A percentile compares a stretch with the other conserved stretches of the same genome.
These are phyloP conservation scores for Monilinia fructicola DNA, from an alignment of 2,329 filamentous ascomycete genomes.

Conservation along the genomic window DNA sequence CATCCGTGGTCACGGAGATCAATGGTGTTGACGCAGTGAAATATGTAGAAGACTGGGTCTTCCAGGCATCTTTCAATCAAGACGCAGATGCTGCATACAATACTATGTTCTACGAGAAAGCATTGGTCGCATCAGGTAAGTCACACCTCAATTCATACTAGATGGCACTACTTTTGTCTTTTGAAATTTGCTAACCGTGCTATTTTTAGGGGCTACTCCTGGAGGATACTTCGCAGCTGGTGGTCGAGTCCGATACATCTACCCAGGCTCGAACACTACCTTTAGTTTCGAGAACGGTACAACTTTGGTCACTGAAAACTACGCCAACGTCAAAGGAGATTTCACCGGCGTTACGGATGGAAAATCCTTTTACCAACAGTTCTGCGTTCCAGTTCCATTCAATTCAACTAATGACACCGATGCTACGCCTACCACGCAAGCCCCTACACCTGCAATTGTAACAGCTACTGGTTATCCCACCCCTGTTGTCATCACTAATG, in stretches of 20 bases:
- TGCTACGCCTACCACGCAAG: neutral
- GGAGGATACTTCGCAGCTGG: conserved; percentile 44
- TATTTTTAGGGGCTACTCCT: conserved; percentile 4
- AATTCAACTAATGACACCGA: too few species aligned
- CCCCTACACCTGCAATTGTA: conserved; percentile 23
- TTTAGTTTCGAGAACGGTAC: conserved; percentile 46
- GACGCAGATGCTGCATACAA: conserved; percentile 47
- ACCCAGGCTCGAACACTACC: conserved; percentile 44
- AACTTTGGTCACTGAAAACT: conserved; percentile 39
- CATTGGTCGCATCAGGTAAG: conserved; percentile 30
- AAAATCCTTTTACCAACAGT: conserved; percentile 35
- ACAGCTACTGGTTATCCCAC: conserved; percentile 35
- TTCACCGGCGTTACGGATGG: conserved; percentile 39
- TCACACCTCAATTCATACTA: neutral
- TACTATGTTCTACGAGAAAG: conserved; percentile 44
- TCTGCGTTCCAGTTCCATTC: conserved; percentile 27
- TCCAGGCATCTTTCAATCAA: conserved; percentile 42
- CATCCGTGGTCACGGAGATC: conserved; percentile 53
- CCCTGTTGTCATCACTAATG: conserved; percentile 33
- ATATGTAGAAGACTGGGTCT: conserved; percentile 49
- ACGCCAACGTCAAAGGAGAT: conserved; percentile 42
- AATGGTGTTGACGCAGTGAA: conserved; percentile 55
- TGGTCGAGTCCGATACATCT: conserved; percentile 42
- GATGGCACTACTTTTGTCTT: neutral
- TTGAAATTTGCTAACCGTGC: neutral